Evolutionary conservation across 768 basidiomycete genomes (phyloP).

Genomic region (Suillus weaverae): DNA sequence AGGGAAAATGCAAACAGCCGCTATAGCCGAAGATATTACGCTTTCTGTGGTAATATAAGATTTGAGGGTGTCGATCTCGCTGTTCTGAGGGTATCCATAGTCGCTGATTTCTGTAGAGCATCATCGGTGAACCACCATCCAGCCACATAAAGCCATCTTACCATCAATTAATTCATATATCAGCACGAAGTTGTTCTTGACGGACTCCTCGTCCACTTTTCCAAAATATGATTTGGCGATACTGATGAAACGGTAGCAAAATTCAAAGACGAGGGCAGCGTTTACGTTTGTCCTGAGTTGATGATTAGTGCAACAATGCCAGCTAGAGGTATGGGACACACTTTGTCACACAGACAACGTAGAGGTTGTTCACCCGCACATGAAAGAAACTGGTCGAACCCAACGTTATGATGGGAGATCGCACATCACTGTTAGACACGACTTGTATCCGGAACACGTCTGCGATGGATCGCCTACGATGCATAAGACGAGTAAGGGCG

Average conservation of each 20-base stretch:
- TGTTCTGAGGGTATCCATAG: constrained; percentile 99
- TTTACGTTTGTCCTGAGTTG: constrained; percentile 85
- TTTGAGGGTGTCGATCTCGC: constrained; percentile 96
- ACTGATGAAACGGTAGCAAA: constrained; percentile 92
- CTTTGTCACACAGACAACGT: constrained; percentile 96
- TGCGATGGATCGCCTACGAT: constrained; percentile 83
- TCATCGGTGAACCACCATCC: not conserved
- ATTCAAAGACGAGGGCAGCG: constrained; percentile 97
- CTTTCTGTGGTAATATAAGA: constrained; percentile 98
- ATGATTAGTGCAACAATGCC: constrained; percentile 3
- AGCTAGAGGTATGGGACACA: constrained; percentile 35
- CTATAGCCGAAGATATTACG: constrained; percentile 81
- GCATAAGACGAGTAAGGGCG: constrained; percentile 8
- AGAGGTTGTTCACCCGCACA: constrained; percentile 92
- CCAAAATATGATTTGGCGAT: constrained; percentile 97
- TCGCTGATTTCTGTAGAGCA: constrained; percentile 84
- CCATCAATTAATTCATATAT: constrained; percentile 99
- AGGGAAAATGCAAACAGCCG: constrained; percentile 55
- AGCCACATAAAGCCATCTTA: constrained; percentile 33
- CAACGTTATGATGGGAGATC: constrained; percentile 95
- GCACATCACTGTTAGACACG: constrained; percentile 94
- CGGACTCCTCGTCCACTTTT: constrained; percentile 95
- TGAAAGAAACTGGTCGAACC: constrained; percentile 99
- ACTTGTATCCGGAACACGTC: constrained; percentile 99
- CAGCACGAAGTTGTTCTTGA: constrained; percentile 99